Percentiles rank a stretch among this genome's conserved stretches.
These are phyloP conservation scores for Penicillium coprophilum DNA, from an alignment of 495 filamentous ascomycete species.

Conservation along the genomic window DNA sequence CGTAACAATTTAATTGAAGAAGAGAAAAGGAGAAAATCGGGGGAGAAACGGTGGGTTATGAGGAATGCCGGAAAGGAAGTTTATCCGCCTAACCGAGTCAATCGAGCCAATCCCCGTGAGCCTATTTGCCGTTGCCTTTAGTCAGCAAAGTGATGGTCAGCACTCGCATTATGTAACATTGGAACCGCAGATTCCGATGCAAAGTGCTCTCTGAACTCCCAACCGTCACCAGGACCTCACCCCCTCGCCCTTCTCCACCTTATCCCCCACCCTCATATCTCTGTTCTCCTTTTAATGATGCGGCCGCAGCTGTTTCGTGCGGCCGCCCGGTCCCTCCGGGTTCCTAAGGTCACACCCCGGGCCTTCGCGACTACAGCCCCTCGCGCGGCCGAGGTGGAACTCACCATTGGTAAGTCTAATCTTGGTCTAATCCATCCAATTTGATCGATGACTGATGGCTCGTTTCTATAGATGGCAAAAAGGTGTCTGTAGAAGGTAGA, in stretches of 20 bases:
- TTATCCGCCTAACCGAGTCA: constrained; percentile 37
- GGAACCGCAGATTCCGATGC: constrained; percentile 36
- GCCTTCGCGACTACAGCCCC: constrained; percentile 71
- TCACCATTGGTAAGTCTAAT: constrained; percentile 76
- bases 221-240: constrained; percentile 20
- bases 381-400: constrained; percentile 85
- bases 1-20: constrained; percentile 56
- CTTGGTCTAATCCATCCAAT: constrained; percentile 27
- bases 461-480: constrained; percentile 75
- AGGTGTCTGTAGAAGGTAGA: constrained; percentile 91
- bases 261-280: constrained; percentile 39
- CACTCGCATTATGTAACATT: constrained; percentile 30
- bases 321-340: constrained; percentile 74
- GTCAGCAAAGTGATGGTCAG: constrained; percentile 34
- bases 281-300: constrained; percentile 61
- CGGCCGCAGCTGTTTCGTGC: constrained; percentile 84
- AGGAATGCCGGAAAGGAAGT: constrained; percentile 21
- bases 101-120: constrained; percentile 37
- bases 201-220: constrained; percentile 40
- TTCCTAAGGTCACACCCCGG: constrained; percentile 61
- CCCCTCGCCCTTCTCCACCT: constrained; percentile 23
- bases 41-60: constrained; percentile 19
- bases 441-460: constrained; percentile 11
- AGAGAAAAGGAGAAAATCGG: constrained; percentile 39
- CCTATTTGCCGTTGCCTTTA: constrained; percentile 35